Conservation (phyloP, 495 filamentous ascomycete species). For the Xanthoparmelia taractica region DNA sequence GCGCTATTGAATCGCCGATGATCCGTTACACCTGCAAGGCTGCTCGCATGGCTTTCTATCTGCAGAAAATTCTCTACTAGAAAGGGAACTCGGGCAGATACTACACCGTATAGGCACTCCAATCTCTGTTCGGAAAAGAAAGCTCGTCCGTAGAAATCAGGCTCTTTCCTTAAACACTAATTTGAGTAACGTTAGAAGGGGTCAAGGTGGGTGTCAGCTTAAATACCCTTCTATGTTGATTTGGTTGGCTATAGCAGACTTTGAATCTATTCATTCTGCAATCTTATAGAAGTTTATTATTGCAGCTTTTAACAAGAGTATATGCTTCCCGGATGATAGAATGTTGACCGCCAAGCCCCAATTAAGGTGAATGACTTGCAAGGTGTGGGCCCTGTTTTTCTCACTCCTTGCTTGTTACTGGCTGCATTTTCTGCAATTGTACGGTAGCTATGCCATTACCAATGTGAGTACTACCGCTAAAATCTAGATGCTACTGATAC, state of each 20-base stretch:
- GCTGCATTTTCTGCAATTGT: constrained; percentile 39
- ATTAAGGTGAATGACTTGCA: not conserved
- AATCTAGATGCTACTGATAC: constrained; percentile 14
- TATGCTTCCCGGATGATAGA: not conserved
- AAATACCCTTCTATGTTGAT: not conserved
- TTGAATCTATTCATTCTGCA: not conserved
- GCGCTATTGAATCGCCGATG: not conserved
- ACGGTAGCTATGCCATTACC: constrained; percentile 7
- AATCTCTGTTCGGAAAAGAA: too few species aligned
- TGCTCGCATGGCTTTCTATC: not conserved
- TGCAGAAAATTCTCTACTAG: not conserved
- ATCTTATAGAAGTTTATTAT: not conserved
- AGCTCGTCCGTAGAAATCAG: too few species aligned
- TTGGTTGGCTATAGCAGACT: not conserved
- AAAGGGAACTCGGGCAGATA: too few species aligned
- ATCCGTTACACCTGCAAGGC: not conserved
- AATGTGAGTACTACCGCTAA: constrained; percentile 16
- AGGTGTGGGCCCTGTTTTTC: constrained; percentile 33
- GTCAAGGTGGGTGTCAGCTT: not conserved
- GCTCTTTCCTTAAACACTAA: not conserved
- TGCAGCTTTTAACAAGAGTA: not conserved
- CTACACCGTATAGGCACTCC: too few species aligned
- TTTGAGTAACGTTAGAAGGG: not conserved
- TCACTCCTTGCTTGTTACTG: constrained; percentile 37
- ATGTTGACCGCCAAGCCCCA: not conserved